These are phyloP conservation scores for Mortierella sp. DNA, from an alignment of 371 early-diverging fungal species.

Conservation along the genomic window DNA sequence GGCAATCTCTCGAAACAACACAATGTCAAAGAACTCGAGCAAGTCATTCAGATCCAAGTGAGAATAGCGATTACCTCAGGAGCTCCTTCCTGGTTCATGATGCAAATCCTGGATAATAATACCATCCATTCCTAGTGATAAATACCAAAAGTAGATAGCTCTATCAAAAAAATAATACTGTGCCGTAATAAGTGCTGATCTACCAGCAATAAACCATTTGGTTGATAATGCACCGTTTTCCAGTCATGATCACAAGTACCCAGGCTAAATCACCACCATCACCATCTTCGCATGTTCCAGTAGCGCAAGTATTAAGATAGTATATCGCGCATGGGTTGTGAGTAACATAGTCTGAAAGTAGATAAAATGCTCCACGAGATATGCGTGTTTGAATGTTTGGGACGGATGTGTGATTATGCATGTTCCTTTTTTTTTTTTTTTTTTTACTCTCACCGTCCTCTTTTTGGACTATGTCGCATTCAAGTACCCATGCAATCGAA, in stretches of 20 bases:
- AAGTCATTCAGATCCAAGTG: constrained; percentile 32
- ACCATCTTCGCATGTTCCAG: too few species aligned
- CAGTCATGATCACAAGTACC: too few species aligned
- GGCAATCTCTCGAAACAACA: constrained; percentile 28
- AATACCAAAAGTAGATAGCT: too few species aligned
- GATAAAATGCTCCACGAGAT: neutral
- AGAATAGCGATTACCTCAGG: neutral
- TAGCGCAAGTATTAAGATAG: too few species aligned
- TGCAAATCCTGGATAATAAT: neutral
- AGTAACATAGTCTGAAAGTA: neutral
- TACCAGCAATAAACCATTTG: too few species aligned
- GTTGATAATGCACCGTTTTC: too few species aligned
- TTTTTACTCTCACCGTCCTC: neutral
- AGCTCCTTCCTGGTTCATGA: neutral
- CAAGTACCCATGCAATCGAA: neutral
- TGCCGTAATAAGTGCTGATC: too few species aligned
- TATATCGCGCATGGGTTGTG: too few species aligned
- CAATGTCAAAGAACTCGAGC: constrained; percentile 39
- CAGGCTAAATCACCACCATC: too few species aligned
- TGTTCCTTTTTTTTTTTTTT: constrained; percentile 1
- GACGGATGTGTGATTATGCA: neutral
- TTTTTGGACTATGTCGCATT: neutral
- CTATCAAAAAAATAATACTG: too few species aligned
- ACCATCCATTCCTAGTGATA: neutral
- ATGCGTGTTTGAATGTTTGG: neutral